Evolutionary conservation across 495 filamentous ascomycete genomes (phyloP), one percentile per base, ranked within the genome.

Genomic region (Glonium stellatum): DNA sequence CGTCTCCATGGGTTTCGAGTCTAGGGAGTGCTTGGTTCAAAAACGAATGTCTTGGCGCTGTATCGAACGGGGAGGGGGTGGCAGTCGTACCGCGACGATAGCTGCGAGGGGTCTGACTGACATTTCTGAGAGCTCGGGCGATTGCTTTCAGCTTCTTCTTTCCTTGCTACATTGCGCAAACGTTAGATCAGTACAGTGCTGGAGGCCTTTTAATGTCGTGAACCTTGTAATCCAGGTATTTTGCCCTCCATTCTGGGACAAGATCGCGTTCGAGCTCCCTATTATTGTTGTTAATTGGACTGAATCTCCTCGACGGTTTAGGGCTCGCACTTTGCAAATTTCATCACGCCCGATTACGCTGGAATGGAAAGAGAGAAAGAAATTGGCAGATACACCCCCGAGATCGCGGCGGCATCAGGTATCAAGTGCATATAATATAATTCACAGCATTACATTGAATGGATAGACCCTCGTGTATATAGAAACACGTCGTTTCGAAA

Each of bases 201-300:
- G 6, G 27, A 25, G 27, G 54, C 19, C 12, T 31, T 35, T 36
- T 9, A n/a, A n/a, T 58, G 5, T 11, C n/a, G 60, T 66, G 50
- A 48, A 84, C 86, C 79, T 90, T 95, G 77, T 96, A 96, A 75
- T 96, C 84, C 58, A 96, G 79, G 73, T 96, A 96, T 72, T 95
- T 95, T 63, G 82, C 83, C 64, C 87, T 82, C 91, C 91, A 96
- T 80, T 96, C 91, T 77, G 91, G 89, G 61, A 95, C 89, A 25
- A 88, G 82, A 59, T 93, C 87, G 70, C 85, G 83, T 54, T 96
- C 90, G 57, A 96, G 78, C 76, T 95, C 89, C 73, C 83, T 86
- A 57, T 10, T 5, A 5, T 23, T 21, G 11, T 52, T 18, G 47
- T 23, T 19, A 57, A n/a, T 31, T 13, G 4, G 27, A 25, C n/a